A percentile compares a stretch with the other conserved stretches of the same genome.
Conservation (phyloP, 2,329 filamentous ascomycete species). For the Trichoderma afroharzianum region DNA sequence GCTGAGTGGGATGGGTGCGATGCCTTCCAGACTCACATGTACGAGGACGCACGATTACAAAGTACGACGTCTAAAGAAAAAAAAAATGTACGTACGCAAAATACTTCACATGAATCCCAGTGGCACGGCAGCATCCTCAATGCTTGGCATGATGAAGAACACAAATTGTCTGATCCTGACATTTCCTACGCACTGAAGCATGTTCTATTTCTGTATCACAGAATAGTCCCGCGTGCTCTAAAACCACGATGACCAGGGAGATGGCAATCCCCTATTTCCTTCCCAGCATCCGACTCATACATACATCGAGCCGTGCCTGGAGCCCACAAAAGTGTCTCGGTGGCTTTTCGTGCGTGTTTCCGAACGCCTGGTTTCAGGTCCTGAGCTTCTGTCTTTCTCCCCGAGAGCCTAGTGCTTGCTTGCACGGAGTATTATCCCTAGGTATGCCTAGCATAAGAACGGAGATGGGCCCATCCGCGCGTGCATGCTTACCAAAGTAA, state of each 20-base stretch:
- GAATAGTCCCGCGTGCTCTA: background rate
- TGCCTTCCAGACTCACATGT: background rate
- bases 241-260: background rate
- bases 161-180: background rate
- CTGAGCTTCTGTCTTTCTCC: background rate
- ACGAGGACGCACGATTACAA: background rate
- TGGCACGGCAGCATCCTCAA: background rate
- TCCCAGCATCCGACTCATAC: background rate
- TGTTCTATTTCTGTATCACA: background rate
- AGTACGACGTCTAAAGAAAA: background rate
- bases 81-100: background rate
- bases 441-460: background rate
- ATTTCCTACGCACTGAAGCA: background rate
- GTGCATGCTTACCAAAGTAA: background rate
- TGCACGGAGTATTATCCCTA: conserved; percentile 1
- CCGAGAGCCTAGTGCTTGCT: background rate
- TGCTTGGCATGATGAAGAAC: background rate
- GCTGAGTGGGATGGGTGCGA: background rate
- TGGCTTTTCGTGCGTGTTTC: background rate
- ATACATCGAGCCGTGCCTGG: background rate
- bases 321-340: conserved; percentile 6
- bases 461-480: conserved; percentile 1
- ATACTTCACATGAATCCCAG: background rate
- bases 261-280: background rate
- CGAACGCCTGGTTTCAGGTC: conserved; percentile 7